phyloP scores from a whole-genome alignment of 1,284 basidiomycete species.

The Boletus semigastroideus region DNA sequence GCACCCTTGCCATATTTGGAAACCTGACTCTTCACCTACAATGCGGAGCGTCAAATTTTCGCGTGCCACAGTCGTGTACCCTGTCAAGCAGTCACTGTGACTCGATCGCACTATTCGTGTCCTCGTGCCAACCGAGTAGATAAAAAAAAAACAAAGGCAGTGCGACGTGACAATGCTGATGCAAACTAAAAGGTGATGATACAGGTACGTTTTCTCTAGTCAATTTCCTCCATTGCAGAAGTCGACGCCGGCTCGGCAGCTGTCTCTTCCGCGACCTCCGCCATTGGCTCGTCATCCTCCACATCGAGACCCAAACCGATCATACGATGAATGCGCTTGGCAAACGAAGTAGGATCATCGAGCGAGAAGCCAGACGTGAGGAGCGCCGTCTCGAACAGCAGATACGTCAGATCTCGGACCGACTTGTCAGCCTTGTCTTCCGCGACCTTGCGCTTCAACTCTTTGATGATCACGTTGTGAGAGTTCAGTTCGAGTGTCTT shows the following conservation, averaged over 20 bases:
- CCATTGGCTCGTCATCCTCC: slow-evolving; percentile 62
- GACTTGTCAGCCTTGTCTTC: slow-evolving; percentile 99
- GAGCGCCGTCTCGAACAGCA: slow-evolving; percentile 96
- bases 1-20: slow-evolving; percentile 24
- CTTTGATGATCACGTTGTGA: slow-evolving; percentile 91
- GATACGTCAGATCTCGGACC: slow-evolving; percentile 92
- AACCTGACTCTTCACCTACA: slow-evolving; percentile 26
- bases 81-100: too few relatives aligned
- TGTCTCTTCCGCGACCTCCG: slow-evolving; percentile 30
- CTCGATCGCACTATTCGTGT: background rate
- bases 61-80: background rate
- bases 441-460: slow-evolving; percentile 91
- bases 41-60: slow-evolving; percentile 21
- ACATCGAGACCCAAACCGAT: slow-evolving; percentile 85
- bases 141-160: background rate
- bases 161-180: slow-evolving; percentile 22
- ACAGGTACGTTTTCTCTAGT: slow-evolving; percentile 47
- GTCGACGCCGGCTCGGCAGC: slow-evolving; percentile 57
- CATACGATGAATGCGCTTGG: slow-evolving; percentile 97
- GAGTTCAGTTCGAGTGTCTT: slow-evolving; percentile 99
- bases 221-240: slow-evolving; percentile 86
- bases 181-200: slow-evolving; percentile 30
- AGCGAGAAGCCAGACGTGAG: slow-evolving; percentile 94
- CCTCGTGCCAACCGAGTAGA: slow-evolving; percentile 9
- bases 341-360: slow-evolving; percentile 93